Evolutionary conservation across 805 yeast species (phyloP).

Genomic region (Danielia reshetovae): DNA sequence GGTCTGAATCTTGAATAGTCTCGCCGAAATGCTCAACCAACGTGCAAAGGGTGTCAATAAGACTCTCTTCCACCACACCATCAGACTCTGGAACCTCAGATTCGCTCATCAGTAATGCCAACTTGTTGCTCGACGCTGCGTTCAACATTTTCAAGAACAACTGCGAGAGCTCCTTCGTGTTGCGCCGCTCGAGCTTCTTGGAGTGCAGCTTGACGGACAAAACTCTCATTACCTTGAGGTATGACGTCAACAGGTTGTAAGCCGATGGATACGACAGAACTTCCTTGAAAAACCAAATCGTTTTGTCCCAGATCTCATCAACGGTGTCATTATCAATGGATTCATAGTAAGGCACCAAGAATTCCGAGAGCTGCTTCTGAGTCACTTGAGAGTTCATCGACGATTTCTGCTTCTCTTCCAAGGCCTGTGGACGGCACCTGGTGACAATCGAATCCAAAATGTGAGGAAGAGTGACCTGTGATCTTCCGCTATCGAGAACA

Average conservation of each 20-base stretch:
- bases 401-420: constrained; percentile 37
- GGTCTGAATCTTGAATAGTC: constrained; percentile 59
- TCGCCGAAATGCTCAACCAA: constrained; percentile 36
- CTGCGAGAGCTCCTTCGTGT: constrained; percentile 54
- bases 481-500: constrained; percentile 79
- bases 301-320: constrained; percentile 70
- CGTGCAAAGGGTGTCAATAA: constrained; percentile 26
- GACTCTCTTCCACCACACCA: constrained; percentile 13
- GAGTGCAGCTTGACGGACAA: constrained; percentile 55
- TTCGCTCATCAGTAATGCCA: not conserved
- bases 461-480: constrained; percentile 68
- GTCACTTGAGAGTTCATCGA: constrained; percentile 45
- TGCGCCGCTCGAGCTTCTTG: constrained; percentile 54
- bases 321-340: constrained; percentile 72
- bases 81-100: constrained; percentile 1
- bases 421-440: constrained; percentile 36
- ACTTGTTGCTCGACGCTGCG: constrained; percentile 11
- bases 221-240: constrained; percentile 49
- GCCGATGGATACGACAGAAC: constrained; percentile 42
- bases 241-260: constrained; percentile 48
- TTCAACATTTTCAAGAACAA: constrained; percentile 28
- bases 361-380: constrained; percentile 43
- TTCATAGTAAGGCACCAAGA: constrained; percentile 57
- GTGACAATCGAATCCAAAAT: constrained; percentile 53
- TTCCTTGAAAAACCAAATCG: constrained; percentile 58